These are phyloP conservation scores for Aureobasidium subglaciale DNA, from an alignment of 2,329 filamentous ascomycete species.

Conservation along the genomic window DNA sequence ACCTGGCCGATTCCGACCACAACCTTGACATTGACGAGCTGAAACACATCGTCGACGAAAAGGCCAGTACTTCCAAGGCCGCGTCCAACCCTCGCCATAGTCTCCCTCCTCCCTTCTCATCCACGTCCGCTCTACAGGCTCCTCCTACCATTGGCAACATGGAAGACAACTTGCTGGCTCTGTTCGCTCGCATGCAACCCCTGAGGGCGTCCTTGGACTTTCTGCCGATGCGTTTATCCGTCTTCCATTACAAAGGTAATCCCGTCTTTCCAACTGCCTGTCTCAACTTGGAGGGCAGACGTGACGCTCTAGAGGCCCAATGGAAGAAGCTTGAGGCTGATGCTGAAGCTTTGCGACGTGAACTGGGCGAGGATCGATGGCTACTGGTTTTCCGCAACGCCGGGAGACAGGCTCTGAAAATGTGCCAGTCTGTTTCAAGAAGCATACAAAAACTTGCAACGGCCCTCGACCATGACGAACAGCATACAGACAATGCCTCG, in stretches of 20 bases:
- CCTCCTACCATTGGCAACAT: constrained; percentile 60
- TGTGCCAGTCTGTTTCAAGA: constrained; percentile 90
- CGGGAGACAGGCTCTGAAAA: constrained; percentile 84
- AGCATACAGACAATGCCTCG: constrained; percentile 61
- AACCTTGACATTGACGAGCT: constrained; percentile 76
- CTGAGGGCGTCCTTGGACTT: constrained; percentile 90
- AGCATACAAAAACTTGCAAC: constrained; percentile 78
- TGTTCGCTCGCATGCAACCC: constrained; percentile 94
- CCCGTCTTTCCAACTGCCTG: constrained; percentile 82
- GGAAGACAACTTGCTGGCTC: constrained; percentile 76
- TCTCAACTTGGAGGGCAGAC: constrained; percentile 73
- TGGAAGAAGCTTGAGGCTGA: constrained; percentile 87
- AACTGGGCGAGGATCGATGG: constrained; percentile 93
- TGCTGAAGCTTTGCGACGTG: constrained; percentile 79
- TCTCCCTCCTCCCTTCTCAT: constrained; percentile 47
- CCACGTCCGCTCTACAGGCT: constrained; percentile 53
- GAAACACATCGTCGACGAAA: constrained; percentile 88
- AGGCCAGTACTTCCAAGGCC: constrained; percentile 47
- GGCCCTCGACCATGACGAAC: constrained; percentile 65
- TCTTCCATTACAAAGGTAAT: constrained; percentile 73
- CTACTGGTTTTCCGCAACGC: constrained; percentile 91
- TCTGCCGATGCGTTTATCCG: constrained; percentile 84
- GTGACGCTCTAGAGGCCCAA: constrained; percentile 67
- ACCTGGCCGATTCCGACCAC: constrained; percentile 47
- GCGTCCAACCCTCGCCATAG: constrained; percentile 59